Conservation (phyloP, 768 basidiomycete species). For the Tulasnella sp. region DNA sequence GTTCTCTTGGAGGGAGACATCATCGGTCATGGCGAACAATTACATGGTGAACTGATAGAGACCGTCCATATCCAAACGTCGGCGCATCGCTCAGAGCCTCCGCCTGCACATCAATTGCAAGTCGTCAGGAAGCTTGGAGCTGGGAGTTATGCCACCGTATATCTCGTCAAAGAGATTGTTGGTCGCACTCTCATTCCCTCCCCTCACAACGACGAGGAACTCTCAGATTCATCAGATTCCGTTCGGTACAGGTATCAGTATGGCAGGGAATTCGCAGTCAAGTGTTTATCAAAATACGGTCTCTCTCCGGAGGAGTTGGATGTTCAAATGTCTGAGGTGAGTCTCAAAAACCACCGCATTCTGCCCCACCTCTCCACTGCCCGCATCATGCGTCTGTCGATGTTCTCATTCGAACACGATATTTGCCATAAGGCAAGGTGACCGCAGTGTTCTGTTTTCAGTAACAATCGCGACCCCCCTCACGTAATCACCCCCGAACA, state of each 20-base stretch:
- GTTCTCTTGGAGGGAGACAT: slow-evolving; percentile 60
- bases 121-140: slow-evolving; percentile 78
- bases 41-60: slow-evolving; percentile 51
- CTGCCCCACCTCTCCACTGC: neutral
- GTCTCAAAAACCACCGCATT: slow-evolving; percentile 19
- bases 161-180: slow-evolving; percentile 67
- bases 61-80: slow-evolving; percentile 39
- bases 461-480: neutral
- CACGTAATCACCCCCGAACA: neutral
- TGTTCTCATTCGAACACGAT: too few relatives aligned
- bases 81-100: slow-evolving; percentile 20
- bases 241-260: slow-evolving; percentile 29
- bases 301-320: slow-evolving; percentile 76
- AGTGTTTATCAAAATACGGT: slow-evolving; percentile 90
- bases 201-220: neutral
- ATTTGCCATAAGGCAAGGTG: too few relatives aligned
- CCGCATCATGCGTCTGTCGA: neutral
- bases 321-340: slow-evolving; percentile 83
- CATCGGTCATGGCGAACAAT: slow-evolving; percentile 50
- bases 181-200: neutral
- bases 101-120: slow-evolving; percentile 44
- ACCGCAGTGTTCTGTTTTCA: too few relatives aligned
- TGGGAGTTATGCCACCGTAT: slow-evolving; percentile 88
- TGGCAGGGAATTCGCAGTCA: slow-evolving; percentile 83
- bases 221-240: neutral